Percentiles rank a stretch among this genome's conserved stretches.
Conservation (phyloP, 768 basidiomycete species). For the Tephrocybe sp. region DNA sequence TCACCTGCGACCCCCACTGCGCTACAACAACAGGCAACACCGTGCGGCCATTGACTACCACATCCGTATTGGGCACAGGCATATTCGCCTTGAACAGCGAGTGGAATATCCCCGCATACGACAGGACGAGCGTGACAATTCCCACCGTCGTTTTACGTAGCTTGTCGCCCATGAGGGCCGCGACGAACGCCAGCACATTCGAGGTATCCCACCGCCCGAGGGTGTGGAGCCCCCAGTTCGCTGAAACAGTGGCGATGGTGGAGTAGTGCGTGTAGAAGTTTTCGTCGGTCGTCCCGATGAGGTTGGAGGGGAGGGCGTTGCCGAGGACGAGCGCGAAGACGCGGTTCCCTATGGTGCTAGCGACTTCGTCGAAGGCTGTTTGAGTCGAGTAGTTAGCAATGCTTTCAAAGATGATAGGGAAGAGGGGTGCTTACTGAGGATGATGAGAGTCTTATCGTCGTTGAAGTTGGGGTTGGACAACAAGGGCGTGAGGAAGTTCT, state of each 20-base stretch:
- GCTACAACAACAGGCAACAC: conserved; percentile 22
- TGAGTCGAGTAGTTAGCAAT: neutral
- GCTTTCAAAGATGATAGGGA: neutral
- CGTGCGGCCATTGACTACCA: conserved; percentile 24
- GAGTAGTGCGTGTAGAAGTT: conserved; percentile 68
- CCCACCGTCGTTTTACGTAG: conserved; percentile 18
- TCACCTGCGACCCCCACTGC: conserved; percentile 24
- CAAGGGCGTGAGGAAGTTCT: conserved; percentile 51
- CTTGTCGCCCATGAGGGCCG: conserved; percentile 42
- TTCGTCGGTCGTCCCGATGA: conserved; percentile 46
- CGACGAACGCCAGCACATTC: conserved; percentile 57
- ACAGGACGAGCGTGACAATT: conserved; percentile 19
- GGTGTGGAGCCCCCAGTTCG: conserved; percentile 60
- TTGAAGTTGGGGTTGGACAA: conserved; percentile 56
- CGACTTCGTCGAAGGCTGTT: conserved; percentile 59
- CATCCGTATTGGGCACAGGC: conserved; percentile 24
- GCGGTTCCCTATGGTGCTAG: conserved; percentile 42
- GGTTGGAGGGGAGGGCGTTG: conserved; percentile 40
- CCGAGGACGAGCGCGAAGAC: conserved; percentile 46
- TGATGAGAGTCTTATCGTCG: conserved; percentile 50
- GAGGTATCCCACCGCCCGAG: conserved; percentile 45
- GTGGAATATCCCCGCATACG: conserved; percentile 28
- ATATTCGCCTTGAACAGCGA: conserved; percentile 8
- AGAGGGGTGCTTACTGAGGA: conserved; percentile 34
- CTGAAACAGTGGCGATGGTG: conserved; percentile 46